These are phyloP conservation scores for Leucocoprinus sp. DNA, from an alignment of 768 basidiomycete species.

Conservation along the genomic window DNA sequence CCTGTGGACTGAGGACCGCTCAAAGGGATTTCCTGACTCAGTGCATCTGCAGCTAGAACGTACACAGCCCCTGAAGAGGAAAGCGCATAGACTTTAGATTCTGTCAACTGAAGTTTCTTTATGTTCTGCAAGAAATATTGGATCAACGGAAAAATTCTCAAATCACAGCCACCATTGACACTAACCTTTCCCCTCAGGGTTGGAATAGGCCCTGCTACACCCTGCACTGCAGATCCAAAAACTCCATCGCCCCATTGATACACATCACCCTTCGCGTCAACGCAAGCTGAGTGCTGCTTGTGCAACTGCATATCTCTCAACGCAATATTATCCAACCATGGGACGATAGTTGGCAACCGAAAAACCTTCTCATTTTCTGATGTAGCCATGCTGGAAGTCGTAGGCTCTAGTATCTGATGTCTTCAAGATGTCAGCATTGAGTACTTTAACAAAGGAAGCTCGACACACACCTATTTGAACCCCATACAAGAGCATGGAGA, in stretches of 20 bases:
- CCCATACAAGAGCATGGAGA: conserved; percentile 57
- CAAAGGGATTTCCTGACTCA: conserved; percentile 35
- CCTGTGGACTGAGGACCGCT: conserved; percentile 33
- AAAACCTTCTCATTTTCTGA: conserved; percentile 29
- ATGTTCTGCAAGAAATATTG: conserved; percentile 53
- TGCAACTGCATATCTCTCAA: conserved; percentile 69
- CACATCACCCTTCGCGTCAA: conserved; percentile 73
- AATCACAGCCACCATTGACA: not conserved
- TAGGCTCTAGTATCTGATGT: conserved; percentile 37
- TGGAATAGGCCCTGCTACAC: conserved; percentile 30
- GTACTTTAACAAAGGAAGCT: not conserved
- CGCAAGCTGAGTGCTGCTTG: conserved; percentile 59
- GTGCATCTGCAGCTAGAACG: conserved; percentile 45
- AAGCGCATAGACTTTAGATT: conserved; percentile 64
- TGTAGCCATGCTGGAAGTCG: conserved; percentile 20
- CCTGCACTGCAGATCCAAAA: conserved; percentile 27
- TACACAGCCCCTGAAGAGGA: conserved; percentile 73
- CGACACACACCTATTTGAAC: conserved; percentile 56
- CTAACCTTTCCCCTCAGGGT: conserved; percentile 62
- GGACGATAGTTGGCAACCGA: conserved; percentile 39
- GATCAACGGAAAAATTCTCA: conserved; percentile 1
- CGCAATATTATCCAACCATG: conserved; percentile 60
- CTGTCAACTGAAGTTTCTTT: conserved; percentile 49
- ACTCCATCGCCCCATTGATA: conserved; percentile 79
- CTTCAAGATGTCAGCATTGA: not conserved